Conservation (phyloP, 2,329 filamentous ascomycete species). For the Cladosporium sp. region DNA sequence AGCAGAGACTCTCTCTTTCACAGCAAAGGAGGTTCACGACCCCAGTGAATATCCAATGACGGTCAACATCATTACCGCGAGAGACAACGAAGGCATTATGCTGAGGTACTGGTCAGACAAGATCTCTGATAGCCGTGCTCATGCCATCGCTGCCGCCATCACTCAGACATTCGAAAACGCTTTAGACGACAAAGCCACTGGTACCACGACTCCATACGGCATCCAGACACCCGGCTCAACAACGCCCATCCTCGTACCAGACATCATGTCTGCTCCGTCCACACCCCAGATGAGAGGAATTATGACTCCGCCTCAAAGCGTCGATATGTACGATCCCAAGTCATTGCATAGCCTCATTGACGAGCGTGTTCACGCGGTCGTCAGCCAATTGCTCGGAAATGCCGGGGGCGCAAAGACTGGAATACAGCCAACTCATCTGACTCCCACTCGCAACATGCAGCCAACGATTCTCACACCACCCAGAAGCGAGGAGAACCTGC, state of each 20-base stretch:
- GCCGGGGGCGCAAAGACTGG: not conserved
- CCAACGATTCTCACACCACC: conserved; percentile 5
- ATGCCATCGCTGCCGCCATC: conserved; percentile 8
- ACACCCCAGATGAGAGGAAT: conserved; percentile 3
- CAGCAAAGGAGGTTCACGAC: conserved; percentile 7
- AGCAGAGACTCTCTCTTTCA: conserved; percentile 5
- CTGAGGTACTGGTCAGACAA: conserved; percentile 12
- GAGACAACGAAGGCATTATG: conserved; percentile 10
- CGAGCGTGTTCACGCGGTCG: conserved; percentile 8
- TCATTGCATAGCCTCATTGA: conserved; percentile 8
- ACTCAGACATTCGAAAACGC: conserved; percentile 11
- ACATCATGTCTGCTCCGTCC: not conserved
- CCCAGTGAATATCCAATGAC: conserved; percentile 12
- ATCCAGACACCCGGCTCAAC: not conserved
- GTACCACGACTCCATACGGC: not conserved
- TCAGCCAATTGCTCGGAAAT: conserved; percentile 4
- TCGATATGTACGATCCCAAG: not conserved
- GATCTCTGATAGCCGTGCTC: conserved; percentile 9
- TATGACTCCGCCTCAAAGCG: not conserved
- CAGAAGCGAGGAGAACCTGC: conserved; percentile 7
- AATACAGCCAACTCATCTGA: not conserved
- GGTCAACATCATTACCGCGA: conserved; percentile 7
- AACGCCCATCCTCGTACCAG: conserved; percentile 4
- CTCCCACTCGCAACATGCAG: not conserved
- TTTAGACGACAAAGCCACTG: not conserved